Conservation (phyloP, 345 rosid genomes). For the Hirschfeldia incana region DNA sequence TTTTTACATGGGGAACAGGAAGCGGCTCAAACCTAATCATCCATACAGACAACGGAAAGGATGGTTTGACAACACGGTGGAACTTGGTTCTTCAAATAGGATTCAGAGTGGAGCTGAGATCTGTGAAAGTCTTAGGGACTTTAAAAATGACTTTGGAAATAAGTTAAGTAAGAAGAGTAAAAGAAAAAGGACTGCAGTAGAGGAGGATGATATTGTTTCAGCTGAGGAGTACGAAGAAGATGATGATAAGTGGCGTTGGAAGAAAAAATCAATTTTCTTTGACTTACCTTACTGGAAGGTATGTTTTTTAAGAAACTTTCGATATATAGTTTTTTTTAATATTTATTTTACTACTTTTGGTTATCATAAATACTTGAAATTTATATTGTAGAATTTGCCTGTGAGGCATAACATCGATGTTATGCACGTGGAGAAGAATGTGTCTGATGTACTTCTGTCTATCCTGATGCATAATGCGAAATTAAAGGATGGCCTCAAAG, state of each 20-base stretch:
- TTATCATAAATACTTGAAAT: neutral
- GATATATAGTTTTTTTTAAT: no score
- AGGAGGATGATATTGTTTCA: neutral
- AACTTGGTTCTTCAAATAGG: neutral
- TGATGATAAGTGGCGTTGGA: neutral
- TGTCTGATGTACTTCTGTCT: neutral
- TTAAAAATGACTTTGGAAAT: neutral
- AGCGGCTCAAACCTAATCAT: no score
- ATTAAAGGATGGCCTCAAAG: neutral
- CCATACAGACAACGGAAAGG: no score
- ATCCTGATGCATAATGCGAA: neutral
- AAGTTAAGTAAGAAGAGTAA: neutral
- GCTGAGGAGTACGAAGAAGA: neutral
- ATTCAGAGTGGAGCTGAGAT: neutral
- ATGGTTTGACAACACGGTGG: no score
- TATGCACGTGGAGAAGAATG: neutral
- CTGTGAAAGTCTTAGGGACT: neutral
- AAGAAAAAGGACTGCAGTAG: neutral
- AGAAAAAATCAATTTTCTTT: neutral
- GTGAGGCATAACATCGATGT: neutral
- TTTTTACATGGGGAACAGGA: no score
- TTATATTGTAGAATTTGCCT: neutral
- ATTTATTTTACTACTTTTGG: no score
- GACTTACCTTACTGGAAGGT: neutral
- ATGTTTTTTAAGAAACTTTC: neutral